Evolutionary conservation across 192 early-diverging fungal species (phyloP), one percentile per base, ranked within the genome.

Genomic region (Coemansia sp.): DNA sequence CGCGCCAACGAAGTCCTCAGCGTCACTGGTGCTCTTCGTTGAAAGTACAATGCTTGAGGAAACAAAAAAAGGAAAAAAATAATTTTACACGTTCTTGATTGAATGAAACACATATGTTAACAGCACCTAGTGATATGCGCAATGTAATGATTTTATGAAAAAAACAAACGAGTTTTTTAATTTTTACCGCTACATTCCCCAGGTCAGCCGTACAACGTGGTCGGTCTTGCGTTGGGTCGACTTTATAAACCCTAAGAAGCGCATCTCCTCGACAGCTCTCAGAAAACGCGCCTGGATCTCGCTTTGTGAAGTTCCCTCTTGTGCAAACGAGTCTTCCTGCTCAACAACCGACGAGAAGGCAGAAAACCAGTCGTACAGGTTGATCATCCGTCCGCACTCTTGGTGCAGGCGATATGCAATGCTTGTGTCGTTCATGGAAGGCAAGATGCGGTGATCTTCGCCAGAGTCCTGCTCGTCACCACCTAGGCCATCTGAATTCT

Each of bases 351-450:
- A 85, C 12, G 87, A 80, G 81, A 99, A 99, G 8, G 91, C 90
- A 45, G 86, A 80, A 66, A 89, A 95, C 91, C 92, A 93, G 73
- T 99, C 96, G 68, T 89, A 92, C 48, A 97, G 72, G 69, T 99
- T 97, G 75, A 99, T 96, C 84, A 98, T 77, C 61, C 90, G 86
- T 3, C 95, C 94, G 72, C 92, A 97, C 63, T 97, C 95, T 6
- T 91, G 81, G 77, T 97, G 93, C 12, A 98, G 84, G 50, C 89
- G 88, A 71, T 99, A 99, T 7, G 92, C 75, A 40, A 98, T 92
- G 77, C 89, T 90, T 0, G 90, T 93, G 73, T 99, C 97, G 54
- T 92, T 84, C 71, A 91, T 85, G 31, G 85, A 87, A 1, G 88
- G 82, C 57, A 83, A 45, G 20, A 96, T 70, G 52, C 72, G 69